Percentiles rank a stretch among this genome's conserved stretches.
Evolutionary conservation across 1,284 basidiomycete species (phyloP).

Genomic region (Ceratorhiza oryzae-sativae): DNA sequence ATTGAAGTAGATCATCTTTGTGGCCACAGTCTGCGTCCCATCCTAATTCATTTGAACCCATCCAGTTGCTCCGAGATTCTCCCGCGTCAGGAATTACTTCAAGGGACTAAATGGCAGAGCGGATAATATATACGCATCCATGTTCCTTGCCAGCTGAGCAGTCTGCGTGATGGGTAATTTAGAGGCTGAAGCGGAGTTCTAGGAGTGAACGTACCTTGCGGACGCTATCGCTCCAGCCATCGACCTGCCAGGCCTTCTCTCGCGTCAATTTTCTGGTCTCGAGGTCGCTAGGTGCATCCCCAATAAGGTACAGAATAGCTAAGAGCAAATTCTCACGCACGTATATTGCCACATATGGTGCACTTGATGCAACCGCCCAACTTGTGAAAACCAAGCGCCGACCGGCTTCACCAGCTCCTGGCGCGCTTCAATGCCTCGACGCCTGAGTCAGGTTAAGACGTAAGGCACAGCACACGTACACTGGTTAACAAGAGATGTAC

Average conservation of each 20-base stretch:
- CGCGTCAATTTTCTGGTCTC: constrained; percentile 81
- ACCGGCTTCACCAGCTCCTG: constrained; percentile 83
- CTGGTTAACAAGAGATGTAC: constrained; percentile 56
- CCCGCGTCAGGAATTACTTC: constrained; percentile 56
- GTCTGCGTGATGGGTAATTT: constrained; percentile 60
- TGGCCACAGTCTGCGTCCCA: background rate
- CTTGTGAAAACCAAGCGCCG: constrained; percentile 93
- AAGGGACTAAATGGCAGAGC: constrained; percentile 82
- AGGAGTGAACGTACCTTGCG: constrained; percentile 67
- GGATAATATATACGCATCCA: constrained; percentile 79
- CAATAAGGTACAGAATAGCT: constrained; percentile 17
- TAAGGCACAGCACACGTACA: background rate
- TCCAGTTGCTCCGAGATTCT: background rate
- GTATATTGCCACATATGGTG: constrained; percentile 96
- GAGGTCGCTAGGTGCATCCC: constrained; percentile 62
- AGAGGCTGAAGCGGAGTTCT: constrained; percentile 18
- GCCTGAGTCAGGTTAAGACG: constrained; percentile 57
- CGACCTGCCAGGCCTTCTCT: constrained; percentile 89
- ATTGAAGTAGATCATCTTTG: background rate
- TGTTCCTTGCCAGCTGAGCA: constrained; percentile 73
- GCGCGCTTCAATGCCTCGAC: constrained; percentile 86
- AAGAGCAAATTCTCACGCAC: constrained; percentile 57
- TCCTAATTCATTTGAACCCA: background rate
- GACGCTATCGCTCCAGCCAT: constrained; percentile 94
- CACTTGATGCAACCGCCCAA: constrained; percentile 71